Percentiles rank a stretch among this genome's conserved stretches.
These are phyloP conservation scores for Chytriomyces confervae DNA, from an alignment of 192 early-diverging fungal genomes.

Conservation along the genomic window DNA sequence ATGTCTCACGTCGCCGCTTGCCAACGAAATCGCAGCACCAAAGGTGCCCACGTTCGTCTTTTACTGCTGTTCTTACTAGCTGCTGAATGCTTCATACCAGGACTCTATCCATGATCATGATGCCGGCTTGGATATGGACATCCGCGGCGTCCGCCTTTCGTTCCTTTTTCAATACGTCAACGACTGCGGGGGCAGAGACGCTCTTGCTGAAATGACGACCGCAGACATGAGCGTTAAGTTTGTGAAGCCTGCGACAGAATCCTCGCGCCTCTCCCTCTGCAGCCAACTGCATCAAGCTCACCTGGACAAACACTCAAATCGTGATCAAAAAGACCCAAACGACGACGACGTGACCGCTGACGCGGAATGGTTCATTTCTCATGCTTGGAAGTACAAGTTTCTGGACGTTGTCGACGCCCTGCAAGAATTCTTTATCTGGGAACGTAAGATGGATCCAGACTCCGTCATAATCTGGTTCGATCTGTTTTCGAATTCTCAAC, in stretches of 20 bases:
- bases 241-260: conserved; percentile 27
- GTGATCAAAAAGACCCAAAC: no score
- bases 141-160: not conserved
- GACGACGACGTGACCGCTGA: not conserved
- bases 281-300: not conserved
- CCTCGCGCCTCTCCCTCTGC: not conserved
- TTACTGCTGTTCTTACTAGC: no score
- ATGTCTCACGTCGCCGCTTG: no score
- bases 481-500: conserved; percentile 36
- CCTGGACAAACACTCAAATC: no score
- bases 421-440: conserved; percentile 35
- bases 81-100: no score
- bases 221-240: conserved; percentile 34
- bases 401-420: conserved; percentile 36
- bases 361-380: conserved; percentile 33
- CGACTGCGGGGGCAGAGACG: conserved; percentile 14
- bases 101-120: no score
- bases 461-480: conserved; percentile 36
- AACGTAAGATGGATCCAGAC: not conserved
- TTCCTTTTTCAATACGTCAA: conserved; percentile 6
- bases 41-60: no score
- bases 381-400: conserved; percentile 32
- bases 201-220: conserved; percentile 11
- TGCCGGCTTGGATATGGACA: no score
- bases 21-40: no score